Conservation (phyloP, 1,139 yeast genomes). For the Lodderomyces metapsilosis region DNA sequence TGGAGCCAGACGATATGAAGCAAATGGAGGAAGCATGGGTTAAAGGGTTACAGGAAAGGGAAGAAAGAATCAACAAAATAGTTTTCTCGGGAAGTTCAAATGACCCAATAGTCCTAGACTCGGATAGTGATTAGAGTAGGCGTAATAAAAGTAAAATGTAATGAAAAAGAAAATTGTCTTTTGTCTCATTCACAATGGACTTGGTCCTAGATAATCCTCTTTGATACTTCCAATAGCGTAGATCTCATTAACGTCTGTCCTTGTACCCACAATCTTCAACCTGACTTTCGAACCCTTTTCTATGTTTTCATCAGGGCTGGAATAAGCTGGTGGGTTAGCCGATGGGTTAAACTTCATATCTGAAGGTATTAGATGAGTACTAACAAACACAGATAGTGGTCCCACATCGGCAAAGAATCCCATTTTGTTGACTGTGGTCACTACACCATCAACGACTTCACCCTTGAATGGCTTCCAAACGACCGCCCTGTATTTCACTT, state of each 20-base stretch:
- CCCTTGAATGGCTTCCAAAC: slow-evolving; percentile 99
- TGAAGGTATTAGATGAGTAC: slow-evolving; percentile 91
- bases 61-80: not conserved
- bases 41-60: slow-evolving; percentile 1
- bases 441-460: slow-evolving; percentile 96
- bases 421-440: slow-evolving; percentile 90
- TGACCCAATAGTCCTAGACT: slow-evolving; percentile 9
- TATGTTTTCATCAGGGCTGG: slow-evolving; percentile 90
- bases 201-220: slow-evolving; percentile 93
- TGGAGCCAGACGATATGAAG: not conserved
- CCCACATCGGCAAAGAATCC: slow-evolving; percentile 99
- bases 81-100: not conserved
- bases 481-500: slow-evolving; percentile 92
- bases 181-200: slow-evolving; percentile 34
- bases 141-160: no score
- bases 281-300: slow-evolving; percentile 93
- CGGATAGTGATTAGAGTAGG: not conserved
- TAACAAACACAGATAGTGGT: slow-evolving; percentile 90
- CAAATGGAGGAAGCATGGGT: slow-evolving; percentile 6
- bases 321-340: slow-evolving; percentile 98
- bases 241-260: slow-evolving; percentile 96
- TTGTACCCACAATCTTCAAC: slow-evolving; percentile 93
- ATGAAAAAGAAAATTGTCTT: no score
- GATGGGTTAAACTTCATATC: slow-evolving; percentile 94
- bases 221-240: slow-evolving; percentile 97